Percentiles rank a stretch among this genome's conserved stretches.
phyloP scores from a whole-genome alignment of 139 green algal genomes.

The Auxenochlorella pyrenoidosa region DNA sequence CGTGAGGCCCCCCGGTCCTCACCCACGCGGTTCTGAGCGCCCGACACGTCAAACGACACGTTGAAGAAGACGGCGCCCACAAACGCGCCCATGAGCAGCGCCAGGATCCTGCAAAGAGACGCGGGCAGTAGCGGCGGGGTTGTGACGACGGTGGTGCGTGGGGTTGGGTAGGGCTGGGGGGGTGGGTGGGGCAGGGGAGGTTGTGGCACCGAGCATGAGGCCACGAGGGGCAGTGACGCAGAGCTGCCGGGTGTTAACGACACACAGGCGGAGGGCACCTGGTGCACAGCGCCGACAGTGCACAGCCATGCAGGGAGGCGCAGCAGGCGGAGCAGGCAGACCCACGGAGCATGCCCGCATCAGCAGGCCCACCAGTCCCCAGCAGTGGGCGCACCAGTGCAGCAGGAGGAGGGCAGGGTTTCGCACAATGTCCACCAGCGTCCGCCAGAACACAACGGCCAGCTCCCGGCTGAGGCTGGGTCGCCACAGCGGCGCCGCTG shows the following conservation, averaged over 20 bases:
- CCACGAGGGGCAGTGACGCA: no score
- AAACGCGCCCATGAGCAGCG: constrained; percentile 68
- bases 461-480: constrained; percentile 56
- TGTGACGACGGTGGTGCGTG: no score
- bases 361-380: no score
- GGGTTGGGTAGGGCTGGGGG: no score
- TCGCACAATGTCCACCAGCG: constrained; percentile 68
- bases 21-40: constrained; percentile 71
- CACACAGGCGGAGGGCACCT: no score
- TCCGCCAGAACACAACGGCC: constrained; percentile 75
- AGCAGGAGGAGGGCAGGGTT: constrained; percentile 74
- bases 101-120: constrained; percentile 34
- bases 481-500: background rate
- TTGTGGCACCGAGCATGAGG: no score
- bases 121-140: background rate
- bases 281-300: no score
- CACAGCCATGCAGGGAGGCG: no score
- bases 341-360: no score
- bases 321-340: background rate
- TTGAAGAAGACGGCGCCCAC: constrained; percentile 76
- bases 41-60: constrained; percentile 58
- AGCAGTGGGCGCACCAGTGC: constrained; percentile 67
- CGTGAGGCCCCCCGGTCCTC: no score
- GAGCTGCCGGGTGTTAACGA: no score
- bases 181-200: no score